phyloP scores from a whole-genome alignment of 2,329 filamentous ascomycete species.

The Talaromyces sp. region DNA sequence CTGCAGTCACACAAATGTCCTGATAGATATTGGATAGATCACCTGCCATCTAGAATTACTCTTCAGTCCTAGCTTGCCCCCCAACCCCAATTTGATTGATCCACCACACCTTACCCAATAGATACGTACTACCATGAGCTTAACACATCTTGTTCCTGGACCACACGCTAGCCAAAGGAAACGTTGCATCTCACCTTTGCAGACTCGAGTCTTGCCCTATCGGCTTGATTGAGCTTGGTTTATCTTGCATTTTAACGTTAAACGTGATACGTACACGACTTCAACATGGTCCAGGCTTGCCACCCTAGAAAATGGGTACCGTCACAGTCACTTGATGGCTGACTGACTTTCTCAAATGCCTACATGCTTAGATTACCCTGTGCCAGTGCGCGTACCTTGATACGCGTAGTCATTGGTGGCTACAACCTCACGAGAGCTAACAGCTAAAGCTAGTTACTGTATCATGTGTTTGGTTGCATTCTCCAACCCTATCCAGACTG shows the following conservation, averaged over 20 bases:
- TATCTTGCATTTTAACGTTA: background rate
- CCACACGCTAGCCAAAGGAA: background rate
- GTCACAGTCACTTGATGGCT: conserved; percentile 2
- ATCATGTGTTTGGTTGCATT: conserved; percentile 14
- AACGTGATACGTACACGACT: background rate
- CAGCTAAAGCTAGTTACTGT: background rate
- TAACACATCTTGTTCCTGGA: conserved; percentile 1
- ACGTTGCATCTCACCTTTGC: conserved; percentile 8
- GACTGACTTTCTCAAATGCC: background rate
- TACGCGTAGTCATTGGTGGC: background rate
- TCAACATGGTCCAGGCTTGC: background rate
- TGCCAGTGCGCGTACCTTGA: background rate
- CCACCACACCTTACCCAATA: background rate
- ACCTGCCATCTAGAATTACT: background rate
- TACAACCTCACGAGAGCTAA: conserved; percentile 10
- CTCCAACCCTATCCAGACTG: background rate
- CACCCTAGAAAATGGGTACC: background rate
- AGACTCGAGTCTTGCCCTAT: background rate
- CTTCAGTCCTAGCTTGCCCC: background rate
- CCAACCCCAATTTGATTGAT: background rate
- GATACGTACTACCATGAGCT: background rate
- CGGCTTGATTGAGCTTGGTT: background rate
- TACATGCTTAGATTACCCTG: background rate
- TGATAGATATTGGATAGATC: background rate
- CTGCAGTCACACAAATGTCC: background rate